Percentiles rank a stretch among this genome's conserved stretches.
Conservation (phyloP, 176 grass and related monocot genomes). For the Oryza punctata region DNA sequence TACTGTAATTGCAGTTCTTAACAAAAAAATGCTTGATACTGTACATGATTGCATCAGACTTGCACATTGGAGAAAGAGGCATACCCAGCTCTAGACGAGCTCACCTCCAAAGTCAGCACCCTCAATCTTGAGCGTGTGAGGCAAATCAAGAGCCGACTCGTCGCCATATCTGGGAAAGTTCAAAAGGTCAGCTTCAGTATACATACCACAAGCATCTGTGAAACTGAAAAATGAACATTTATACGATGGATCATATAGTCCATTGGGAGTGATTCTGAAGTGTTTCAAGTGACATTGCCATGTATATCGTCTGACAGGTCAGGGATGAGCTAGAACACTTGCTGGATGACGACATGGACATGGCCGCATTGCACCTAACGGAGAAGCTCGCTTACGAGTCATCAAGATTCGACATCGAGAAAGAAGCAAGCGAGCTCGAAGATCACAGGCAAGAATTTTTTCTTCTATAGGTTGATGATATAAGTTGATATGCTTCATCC, state of each 20-base stretch:
- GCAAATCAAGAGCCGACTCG: slow-evolving; percentile 73
- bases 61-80: slow-evolving; percentile 61
- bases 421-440: slow-evolving; percentile 23
- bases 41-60: slow-evolving; percentile 41
- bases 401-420: slow-evolving; percentile 4
- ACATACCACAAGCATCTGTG: background rate
- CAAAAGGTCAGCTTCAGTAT: slow-evolving; percentile 48
- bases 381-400: slow-evolving; percentile 59
- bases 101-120: slow-evolving; percentile 71
- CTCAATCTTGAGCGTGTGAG: slow-evolving; percentile 74
- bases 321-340: slow-evolving; percentile 81
- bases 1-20: background rate
- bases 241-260: background rate
- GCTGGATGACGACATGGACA: slow-evolving; percentile 71
- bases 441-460: slow-evolving; percentile 43
- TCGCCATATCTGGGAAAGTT: slow-evolving; percentile 51
- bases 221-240: too few species aligned
- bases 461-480: background rate
- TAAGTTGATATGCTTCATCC: background rate
- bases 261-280: background rate
- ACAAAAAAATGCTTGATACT: background rate
- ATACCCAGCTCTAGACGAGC: slow-evolving; percentile 71
- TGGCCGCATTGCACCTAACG: slow-evolving; percentile 68
- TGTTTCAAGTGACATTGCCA: background rate
- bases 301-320: slow-evolving; percentile 36